A percentile compares a stretch with the other conserved stretches of the same genome.
phyloP scores from a whole-genome alignment of 208 protist species.

The Histomonas meleagridis region DNA sequence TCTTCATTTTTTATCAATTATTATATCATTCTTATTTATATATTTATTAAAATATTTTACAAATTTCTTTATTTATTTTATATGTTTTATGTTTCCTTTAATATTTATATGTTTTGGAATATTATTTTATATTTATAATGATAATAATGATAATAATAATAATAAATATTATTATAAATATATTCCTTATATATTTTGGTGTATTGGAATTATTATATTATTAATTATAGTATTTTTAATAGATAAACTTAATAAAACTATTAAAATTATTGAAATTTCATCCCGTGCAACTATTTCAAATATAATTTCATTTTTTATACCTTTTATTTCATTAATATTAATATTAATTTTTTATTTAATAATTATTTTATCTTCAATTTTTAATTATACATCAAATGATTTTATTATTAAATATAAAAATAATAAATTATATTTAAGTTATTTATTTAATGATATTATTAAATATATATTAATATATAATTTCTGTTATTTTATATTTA shows the following conservation, averaged over 20 bases:
- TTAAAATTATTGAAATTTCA: background rate
- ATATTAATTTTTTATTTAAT: background rate
- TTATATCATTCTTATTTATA: background rate
- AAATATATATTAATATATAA: background rate
- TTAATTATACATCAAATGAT: background rate
- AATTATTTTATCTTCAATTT: background rate
- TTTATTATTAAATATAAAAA: background rate
- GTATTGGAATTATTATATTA: background rate
- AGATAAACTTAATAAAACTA: background rate
- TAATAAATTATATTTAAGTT: background rate
- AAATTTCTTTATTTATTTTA: background rate
- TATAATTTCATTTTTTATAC: background rate
- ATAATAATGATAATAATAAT: background rate
- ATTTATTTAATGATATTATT: background rate
- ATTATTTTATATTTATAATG: background rate
- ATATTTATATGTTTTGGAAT: background rate
- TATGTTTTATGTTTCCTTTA: background rate
- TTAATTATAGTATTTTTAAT: background rate
- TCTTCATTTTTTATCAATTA: background rate
- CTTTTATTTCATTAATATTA: background rate
- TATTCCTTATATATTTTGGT: background rate
- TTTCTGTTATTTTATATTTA: background rate
- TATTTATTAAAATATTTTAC: background rate
- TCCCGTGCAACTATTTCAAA: background rate
- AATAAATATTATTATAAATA: background rate